These are phyloP conservation scores for Peronospora farinosa DNA, from an alignment of 352 stramenopile genomes.

Conservation along the genomic window DNA sequence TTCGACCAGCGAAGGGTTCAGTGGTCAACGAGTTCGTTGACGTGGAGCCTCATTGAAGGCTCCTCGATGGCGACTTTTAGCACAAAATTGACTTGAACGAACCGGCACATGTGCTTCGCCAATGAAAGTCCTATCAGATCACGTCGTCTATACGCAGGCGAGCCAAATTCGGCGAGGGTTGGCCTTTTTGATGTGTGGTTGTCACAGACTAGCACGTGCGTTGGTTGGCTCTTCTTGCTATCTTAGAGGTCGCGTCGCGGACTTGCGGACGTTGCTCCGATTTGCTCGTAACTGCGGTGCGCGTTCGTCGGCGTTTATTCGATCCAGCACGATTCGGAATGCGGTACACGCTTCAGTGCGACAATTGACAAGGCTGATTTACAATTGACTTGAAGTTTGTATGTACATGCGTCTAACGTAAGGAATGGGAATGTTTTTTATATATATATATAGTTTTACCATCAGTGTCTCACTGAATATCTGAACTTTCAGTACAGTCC, in stretches of 20 bases:
- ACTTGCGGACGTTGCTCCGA: not conserved
- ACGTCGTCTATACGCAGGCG: not conserved
- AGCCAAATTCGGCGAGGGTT: not conserved
- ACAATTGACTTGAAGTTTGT: not conserved
- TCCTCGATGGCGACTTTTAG: not conserved
- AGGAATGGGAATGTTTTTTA: not conserved
- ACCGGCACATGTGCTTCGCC: not conserved
- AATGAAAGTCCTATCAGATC: not conserved
- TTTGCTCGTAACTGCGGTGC: slow-evolving; percentile 9
- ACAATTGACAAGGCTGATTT: not conserved
- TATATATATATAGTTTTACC: not conserved
- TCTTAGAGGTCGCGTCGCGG: slow-evolving; percentile 2
- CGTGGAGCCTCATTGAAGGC: not conserved
- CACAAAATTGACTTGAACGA: not conserved
- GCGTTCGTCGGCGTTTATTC: slow-evolving; percentile 9
- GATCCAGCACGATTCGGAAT: slow-evolving; percentile 5
- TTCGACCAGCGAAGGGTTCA: not conserved
- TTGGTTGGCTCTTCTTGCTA: slow-evolving; percentile 17
- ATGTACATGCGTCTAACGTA: not conserved
- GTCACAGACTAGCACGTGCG: slow-evolving; percentile 13
- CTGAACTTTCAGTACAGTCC: not conserved
- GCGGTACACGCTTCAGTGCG: not conserved
- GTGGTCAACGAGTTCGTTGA: not conserved
- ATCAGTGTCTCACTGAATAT: not conserved
- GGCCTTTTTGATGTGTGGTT: not conserved